Evolutionary conservation across 495 filamentous ascomycete species (phyloP).

Genomic region (Xylaria nigripes): DNA sequence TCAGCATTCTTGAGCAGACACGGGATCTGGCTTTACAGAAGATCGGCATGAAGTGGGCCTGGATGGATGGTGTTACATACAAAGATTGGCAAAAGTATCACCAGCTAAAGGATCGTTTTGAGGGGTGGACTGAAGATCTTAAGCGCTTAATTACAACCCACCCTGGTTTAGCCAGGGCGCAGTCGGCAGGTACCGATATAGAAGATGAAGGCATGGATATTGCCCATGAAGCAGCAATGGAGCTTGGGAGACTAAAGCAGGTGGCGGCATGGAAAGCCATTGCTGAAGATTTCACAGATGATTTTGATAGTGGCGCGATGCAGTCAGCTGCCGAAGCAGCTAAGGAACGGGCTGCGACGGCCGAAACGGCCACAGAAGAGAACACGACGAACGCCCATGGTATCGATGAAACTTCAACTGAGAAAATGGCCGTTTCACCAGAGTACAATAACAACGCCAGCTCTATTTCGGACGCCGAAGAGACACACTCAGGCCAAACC

Average conservation of each 20-base stretch:
- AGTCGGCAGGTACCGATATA: slow-evolving; percentile 56
- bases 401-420: slow-evolving; percentile 12
- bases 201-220: slow-evolving; percentile 70
- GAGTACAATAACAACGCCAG: not conserved
- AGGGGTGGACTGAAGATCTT: slow-evolving; percentile 78
- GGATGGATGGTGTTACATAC: slow-evolving; percentile 91
- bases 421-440: not conserved
- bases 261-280: slow-evolving; percentile 79
- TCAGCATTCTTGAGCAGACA: slow-evolving; percentile 74
- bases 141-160: slow-evolving; percentile 63
- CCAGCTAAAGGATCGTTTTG: slow-evolving; percentile 69
- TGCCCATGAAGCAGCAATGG: slow-evolving; percentile 73
- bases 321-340: slow-evolving; percentile 36
- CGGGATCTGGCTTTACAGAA: slow-evolving; percentile 86
- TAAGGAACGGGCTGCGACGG: slow-evolving; percentile 19
- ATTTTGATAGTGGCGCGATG: slow-evolving; percentile 53
- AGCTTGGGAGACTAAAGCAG: slow-evolving; percentile 75
- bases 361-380: slow-evolving; percentile 11
- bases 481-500: slow-evolving; percentile 7
- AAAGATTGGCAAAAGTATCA: slow-evolving; percentile 94
- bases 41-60: slow-evolving; percentile 95
- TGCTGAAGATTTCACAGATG: slow-evolving; percentile 63
- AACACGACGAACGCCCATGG: slow-evolving; percentile 7
- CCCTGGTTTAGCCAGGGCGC: slow-evolving; percentile 60
- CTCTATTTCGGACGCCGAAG: not conserved